These are phyloP conservation scores for Hirsutella rhossiliensis DNA, from an alignment of 2,329 filamentous ascomycete genomes.

Conservation along the genomic window DNA sequence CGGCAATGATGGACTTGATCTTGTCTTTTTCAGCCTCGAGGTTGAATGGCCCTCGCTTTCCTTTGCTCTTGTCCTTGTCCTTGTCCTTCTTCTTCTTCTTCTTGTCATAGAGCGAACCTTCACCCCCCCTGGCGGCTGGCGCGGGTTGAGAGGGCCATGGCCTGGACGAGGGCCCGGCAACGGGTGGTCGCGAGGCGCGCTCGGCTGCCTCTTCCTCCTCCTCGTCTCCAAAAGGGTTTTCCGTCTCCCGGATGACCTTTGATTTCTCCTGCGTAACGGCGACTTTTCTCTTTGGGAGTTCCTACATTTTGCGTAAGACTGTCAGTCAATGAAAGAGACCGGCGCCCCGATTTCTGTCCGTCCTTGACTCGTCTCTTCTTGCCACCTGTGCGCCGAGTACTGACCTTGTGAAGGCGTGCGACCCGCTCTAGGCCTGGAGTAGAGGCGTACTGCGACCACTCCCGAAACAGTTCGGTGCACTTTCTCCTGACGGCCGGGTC, in stretches of 20 bases:
- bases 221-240: constrained; percentile 57
- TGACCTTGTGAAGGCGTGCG: constrained; percentile 60
- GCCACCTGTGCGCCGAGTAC: neutral
- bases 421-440: constrained; percentile 71
- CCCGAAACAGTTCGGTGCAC: constrained; percentile 73
- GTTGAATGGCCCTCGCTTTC: constrained; percentile 59
- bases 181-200: constrained; percentile 15
- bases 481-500: constrained; percentile 81
- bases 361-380: neutral
- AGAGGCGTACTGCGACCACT: constrained; percentile 80
- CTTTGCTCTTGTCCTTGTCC: constrained; percentile 23
- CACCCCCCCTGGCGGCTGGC: too few species aligned
- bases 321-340: neutral
- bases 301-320: constrained; percentile 20
- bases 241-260: constrained; percentile 72
- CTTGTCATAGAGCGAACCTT: constrained; percentile 21
- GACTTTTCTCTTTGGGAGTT: constrained; percentile 56
- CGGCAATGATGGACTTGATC: constrained; percentile 81
- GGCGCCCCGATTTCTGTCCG: too few species aligned
- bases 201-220: constrained; percentile 40
- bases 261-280: constrained; percentile 66
- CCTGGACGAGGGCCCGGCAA: constrained; percentile 2
- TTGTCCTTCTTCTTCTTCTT: constrained; percentile 43
- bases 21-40: constrained; percentile 77
- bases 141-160: neutral